Base-by-base conservation (phyloP, 768 basidiomycete genomes). In the Daedalea quercina region DNA sequence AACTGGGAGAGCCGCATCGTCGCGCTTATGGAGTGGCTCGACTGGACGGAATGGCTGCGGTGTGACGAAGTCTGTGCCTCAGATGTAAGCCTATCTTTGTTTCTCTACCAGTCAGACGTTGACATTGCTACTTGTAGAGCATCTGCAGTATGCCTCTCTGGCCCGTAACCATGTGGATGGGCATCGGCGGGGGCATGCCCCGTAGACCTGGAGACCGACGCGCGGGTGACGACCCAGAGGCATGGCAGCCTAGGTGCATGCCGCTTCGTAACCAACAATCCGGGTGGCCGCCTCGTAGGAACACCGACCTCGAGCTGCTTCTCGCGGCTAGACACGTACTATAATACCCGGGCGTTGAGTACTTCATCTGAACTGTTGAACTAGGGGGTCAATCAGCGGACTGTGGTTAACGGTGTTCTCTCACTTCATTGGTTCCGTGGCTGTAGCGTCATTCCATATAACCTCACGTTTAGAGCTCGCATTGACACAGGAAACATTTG, bases 41-140 rank as follows among this genome's bases (percentile, higher is more conserved):
- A 53, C 33, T 53, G 52, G 52, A 45, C 52, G n/a, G 44, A 53
- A 13, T 53, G 52, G 52, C 44, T 35, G 3, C n/a, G 52, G 25
- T 53, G 52, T 35, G 44, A 35, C 13, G 45, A 53, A 17, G 33
- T 53, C 17, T 53, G 52, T 31, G 31, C 52, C 24, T 43, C 19
- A 28, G 33, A 47, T 40, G 52, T 53, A 31, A 20, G 52, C 40
- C 8, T 49, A 17, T 7, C 3, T 50, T 12, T 50, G n/a, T 12
- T 19, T 26, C 26, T 13, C 17, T 31, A 24, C 22, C 9, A 19
- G 9, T 3, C n/a, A 24, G 35, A 37, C 34, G 25, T 9, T 23
- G 33, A 19, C 28, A 9, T 9, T 6, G 17, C 3, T 22, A 19
- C n/a, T 31, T 20, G 3, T 28, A 53, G 52, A 46, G 44, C 23